Percentiles rank a stretch among this genome's conserved stretches.
Conservation (phyloP, 306 rosid genomes). For the Delonix regia region DNA sequence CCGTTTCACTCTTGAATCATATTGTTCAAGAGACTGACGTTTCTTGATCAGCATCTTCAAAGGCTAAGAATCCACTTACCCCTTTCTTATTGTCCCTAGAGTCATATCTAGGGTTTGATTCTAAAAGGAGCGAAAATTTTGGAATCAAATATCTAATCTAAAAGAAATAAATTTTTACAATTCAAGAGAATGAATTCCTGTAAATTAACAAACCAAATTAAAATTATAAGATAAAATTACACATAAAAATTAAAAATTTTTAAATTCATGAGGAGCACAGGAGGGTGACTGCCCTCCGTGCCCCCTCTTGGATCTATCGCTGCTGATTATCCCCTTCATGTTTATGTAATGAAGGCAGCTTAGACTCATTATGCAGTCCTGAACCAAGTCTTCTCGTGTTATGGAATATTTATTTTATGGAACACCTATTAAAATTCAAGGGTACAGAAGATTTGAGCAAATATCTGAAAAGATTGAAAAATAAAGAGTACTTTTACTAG, state of each 20-base stretch:
- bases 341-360: constrained; percentile 39
- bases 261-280: no score
- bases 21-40: constrained; percentile 47
- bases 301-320: no score
- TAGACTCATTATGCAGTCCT: constrained; percentile 39
- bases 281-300: no score
- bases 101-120: no score
- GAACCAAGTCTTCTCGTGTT: constrained; percentile 62
- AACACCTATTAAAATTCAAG: constrained; percentile 32
- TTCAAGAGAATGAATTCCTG: no score
- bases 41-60: constrained; percentile 60
- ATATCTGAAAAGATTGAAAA: not conserved
- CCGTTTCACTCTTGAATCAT: constrained; percentile 47
- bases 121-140: no score
- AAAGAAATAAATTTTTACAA: no score
- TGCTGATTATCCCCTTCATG: no score
- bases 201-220: no score
- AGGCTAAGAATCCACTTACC: constrained; percentile 40
- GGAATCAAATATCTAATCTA: no score
- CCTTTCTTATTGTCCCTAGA: constrained; percentile 52
- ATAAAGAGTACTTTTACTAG: constrained; percentile 67
- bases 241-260: no score
- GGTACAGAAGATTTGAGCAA: not conserved
- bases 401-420: constrained; percentile 40
- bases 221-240: no score